These are phyloP conservation scores for Uronychia setigera DNA, from an alignment of 73 alveolate genomes.

Conservation along the genomic window DNA sequence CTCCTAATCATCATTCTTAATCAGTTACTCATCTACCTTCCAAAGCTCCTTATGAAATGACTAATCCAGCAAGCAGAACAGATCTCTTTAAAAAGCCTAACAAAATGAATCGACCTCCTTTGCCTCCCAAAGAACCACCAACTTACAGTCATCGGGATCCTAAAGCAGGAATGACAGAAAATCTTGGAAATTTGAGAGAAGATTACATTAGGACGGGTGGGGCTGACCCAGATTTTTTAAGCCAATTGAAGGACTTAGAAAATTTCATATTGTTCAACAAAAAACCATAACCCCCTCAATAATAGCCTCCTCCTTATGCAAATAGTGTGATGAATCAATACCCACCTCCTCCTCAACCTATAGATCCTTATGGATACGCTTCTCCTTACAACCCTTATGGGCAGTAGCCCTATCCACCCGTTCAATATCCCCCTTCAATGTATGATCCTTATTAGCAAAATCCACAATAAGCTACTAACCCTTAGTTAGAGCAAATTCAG, in stretches of 20 bases:
- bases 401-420: neutral
- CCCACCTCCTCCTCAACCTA: neutral
- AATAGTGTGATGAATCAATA: constrained; percentile 7
- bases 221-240: constrained; percentile 52
- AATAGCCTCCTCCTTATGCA: constrained; percentile 3
- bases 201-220: constrained; percentile 57
- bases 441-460: neutral
- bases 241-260: constrained; percentile 37
- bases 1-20: neutral
- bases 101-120: neutral
- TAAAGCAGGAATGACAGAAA: constrained; percentile 14
- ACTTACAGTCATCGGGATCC: neutral
- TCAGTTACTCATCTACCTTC: neutral
- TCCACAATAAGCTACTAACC: constrained; percentile 3
- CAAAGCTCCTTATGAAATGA: neutral
- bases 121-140: neutral
- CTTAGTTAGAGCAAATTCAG: constrained; percentile 1
- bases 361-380: neutral
- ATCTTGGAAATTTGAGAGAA: constrained; percentile 32
- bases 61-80: neutral
- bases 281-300: constrained; percentile 11
- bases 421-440: no score
- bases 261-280: constrained; percentile 33
- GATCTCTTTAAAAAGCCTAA: neutral
- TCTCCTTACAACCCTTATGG: neutral